Conservation (phyloP, 257 asterid genomes). For the Plectranthus barbatus region DNA sequence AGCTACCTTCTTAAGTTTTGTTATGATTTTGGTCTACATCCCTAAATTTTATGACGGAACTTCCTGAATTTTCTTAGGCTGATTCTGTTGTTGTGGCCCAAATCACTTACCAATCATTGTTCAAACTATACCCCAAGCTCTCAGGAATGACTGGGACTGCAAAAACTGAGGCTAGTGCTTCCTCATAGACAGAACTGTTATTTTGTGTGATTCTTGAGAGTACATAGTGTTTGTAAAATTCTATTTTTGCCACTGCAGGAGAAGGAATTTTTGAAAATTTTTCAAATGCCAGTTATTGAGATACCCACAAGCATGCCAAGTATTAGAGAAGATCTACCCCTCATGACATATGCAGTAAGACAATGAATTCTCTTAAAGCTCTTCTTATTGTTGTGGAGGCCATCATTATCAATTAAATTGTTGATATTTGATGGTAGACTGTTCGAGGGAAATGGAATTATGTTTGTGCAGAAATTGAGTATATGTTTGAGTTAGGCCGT, state of each 20-base stretch:
- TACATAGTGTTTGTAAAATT: background rate
- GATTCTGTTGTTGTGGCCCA: conserved; percentile 97
- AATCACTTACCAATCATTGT: conserved; percentile 93
- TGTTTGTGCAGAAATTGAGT: conserved; percentile 77
- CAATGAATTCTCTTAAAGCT: background rate
- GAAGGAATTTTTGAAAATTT: conserved; percentile 92
- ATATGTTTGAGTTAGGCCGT: conserved; percentile 79
- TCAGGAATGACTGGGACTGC: conserved; percentile 99
- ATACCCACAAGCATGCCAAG: conserved; percentile 90
- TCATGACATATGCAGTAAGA: conserved; percentile 94
- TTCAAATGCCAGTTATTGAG: conserved; percentile 85
- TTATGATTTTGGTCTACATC: background rate
- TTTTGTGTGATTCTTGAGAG: conserved; percentile 7
- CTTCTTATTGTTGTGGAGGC: background rate
- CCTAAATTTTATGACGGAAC: background rate
- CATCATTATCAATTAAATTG: conserved; percentile 14
- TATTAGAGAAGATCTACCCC: conserved; percentile 78
- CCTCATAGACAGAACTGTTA: conserved; percentile 1
- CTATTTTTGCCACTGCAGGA: conserved; percentile 38
- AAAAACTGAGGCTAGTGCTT: conserved; percentile 71
- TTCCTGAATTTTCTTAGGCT: conserved; percentile 45
- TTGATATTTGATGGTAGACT: conserved; percentile 43
- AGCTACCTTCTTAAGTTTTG: background rate
- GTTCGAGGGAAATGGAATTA: conserved; percentile 90
- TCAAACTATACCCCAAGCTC: conserved; percentile 92